These are phyloP conservation scores for Cercospora sp. DNA, from an alignment of 2,329 filamentous ascomycete genomes.

Conservation along the genomic window DNA sequence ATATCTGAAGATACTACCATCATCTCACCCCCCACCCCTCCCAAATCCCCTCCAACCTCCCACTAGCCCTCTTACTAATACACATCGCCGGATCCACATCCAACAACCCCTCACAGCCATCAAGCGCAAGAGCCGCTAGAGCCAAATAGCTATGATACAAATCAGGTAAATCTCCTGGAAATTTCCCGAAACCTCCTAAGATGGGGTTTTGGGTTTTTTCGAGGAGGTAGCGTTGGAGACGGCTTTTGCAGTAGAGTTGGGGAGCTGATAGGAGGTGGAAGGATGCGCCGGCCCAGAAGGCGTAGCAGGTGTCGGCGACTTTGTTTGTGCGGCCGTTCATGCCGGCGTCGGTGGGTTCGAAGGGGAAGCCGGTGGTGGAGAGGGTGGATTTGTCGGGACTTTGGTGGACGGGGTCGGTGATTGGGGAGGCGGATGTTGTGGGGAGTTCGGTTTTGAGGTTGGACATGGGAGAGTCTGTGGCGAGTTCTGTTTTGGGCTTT, in stretches of 20 bases:
- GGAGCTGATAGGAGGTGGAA: slow-evolving; percentile 33
- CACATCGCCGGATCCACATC: slow-evolving; percentile 74
- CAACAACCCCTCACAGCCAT: slow-evolving; percentile 65
- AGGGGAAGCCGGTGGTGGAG: slow-evolving; percentile 12
- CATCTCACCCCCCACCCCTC: slow-evolving; percentile 18
- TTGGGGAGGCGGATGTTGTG: not conserved
- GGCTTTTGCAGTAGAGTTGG: slow-evolving; percentile 22
- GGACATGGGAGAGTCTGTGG: not conserved
- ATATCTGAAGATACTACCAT: too few relatives aligned
- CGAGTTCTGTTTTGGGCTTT: not conserved
- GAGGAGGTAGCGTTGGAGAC: slow-evolving; percentile 68
- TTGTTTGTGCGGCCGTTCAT: slow-evolving; percentile 94
- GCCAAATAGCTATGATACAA: slow-evolving; percentile 89
- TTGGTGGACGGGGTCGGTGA: slow-evolving; percentile 26
- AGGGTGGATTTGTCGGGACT: slow-evolving; percentile 29
- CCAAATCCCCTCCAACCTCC: slow-evolving; percentile 32
- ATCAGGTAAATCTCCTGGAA: slow-evolving; percentile 55
- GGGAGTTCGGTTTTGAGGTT: not conserved
- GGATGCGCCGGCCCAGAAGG: slow-evolving; percentile 82
- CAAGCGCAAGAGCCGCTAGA: slow-evolving; percentile 71
- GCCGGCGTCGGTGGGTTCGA: slow-evolving; percentile 52
- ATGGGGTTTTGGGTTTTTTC: slow-evolving; percentile 84
- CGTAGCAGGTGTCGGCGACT: slow-evolving; percentile 90
- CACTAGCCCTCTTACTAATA: slow-evolving; percentile 60
- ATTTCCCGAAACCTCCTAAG: slow-evolving; percentile 49